These are phyloP conservation scores for Incumbomyces delicatus DNA, from an alignment of 2,329 filamentous ascomycete species.

Conservation along the genomic window DNA sequence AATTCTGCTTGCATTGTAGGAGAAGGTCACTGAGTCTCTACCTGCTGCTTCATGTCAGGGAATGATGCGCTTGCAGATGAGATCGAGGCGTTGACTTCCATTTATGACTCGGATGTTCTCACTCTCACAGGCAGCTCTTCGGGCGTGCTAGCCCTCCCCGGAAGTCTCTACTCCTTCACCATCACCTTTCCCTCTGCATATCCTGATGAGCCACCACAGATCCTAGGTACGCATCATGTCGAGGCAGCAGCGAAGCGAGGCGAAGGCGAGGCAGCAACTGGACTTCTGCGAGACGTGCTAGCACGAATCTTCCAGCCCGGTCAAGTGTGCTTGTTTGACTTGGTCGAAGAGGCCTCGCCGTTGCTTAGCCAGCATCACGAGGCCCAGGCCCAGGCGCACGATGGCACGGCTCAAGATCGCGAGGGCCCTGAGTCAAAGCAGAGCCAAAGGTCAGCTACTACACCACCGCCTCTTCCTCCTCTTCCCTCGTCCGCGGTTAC, in stretches of 20 bases:
- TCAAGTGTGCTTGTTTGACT: constrained; percentile 77
- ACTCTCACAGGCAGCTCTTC: constrained; percentile 23
- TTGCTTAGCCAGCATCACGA: constrained; percentile 48
- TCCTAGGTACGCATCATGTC: constrained; percentile 70
- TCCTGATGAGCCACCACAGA: constrained; percentile 60
- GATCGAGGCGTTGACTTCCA: constrained; percentile 40
- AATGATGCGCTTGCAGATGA: constrained; percentile 37
- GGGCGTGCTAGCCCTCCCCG: constrained; percentile 59
- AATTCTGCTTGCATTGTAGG: too few relatives aligned
- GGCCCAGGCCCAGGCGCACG: constrained; percentile 18
- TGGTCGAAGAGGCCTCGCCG: constrained; percentile 58
- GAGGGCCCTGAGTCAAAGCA: constrained; percentile 6
- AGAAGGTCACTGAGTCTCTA: too few relatives aligned
- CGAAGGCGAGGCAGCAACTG: constrained; percentile 61
- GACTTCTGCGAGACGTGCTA: constrained; percentile 58
- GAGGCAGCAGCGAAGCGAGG: constrained; percentile 60
- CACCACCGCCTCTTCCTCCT: neutral
- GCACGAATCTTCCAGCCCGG: constrained; percentile 60
- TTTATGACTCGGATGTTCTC: constrained; percentile 46
- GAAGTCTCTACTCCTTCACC: constrained; percentile 41
- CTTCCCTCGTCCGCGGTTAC: neutral
- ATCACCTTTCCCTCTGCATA: constrained; percentile 65
- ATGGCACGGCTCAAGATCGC: constrained; percentile 16
- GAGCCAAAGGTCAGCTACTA: constrained; percentile 15
- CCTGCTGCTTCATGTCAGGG: neutral